Evolutionary conservation across 768 basidiomycete genomes (phyloP), one percentile per base, ranked within the genome.

Genomic region (Asterophora lycoperdoides): DNA sequence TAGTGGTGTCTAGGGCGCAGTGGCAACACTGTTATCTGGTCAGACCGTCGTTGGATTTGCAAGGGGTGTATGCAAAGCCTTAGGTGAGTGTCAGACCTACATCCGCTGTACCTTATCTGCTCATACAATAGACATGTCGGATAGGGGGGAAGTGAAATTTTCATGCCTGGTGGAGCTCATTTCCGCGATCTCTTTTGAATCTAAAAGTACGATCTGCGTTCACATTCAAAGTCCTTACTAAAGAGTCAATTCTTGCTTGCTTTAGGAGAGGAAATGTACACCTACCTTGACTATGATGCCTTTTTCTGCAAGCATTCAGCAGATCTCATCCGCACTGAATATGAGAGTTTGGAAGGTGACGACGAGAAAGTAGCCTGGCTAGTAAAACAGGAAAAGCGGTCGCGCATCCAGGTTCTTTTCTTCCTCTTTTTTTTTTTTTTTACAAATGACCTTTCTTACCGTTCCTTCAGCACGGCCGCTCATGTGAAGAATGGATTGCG

Each of bases 1-100:
- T 18, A 53, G 51, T 53, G 44, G 15, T 53, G 46, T n/a, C 33
- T 39, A n/a, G 20, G 18, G 18, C 7, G 5, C 6, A 53, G 40
- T 14, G 46, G 19, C 13, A 47, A 26, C 10, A 39, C 38, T 15
- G 42, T 46, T 4, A 37, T 58, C 11, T 58, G 56, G 56, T 48
- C 48, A 9, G 33, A 15, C 23, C 51, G 45, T 11, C 48, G 52
- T 26, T 32, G 54, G 17, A 39, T 30, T 29, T 58, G 56, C 39
- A 52, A 41, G 28, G 52, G 23, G 5, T 58, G 56, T 17, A 41
- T 53, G 41, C 41, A 33, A 5, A 2, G 29, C 19, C 13, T 43
- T 37, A n/a, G 46, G 51, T 49, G 11, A 28, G 19, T 44, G 19
- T n/a, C 23, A 6, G 6, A 23, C 23, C 6, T 23, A 23, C 6